phyloP scores from a whole-genome alignment of 768 basidiomycete genomes.

The Kwoniella europaea region DNA sequence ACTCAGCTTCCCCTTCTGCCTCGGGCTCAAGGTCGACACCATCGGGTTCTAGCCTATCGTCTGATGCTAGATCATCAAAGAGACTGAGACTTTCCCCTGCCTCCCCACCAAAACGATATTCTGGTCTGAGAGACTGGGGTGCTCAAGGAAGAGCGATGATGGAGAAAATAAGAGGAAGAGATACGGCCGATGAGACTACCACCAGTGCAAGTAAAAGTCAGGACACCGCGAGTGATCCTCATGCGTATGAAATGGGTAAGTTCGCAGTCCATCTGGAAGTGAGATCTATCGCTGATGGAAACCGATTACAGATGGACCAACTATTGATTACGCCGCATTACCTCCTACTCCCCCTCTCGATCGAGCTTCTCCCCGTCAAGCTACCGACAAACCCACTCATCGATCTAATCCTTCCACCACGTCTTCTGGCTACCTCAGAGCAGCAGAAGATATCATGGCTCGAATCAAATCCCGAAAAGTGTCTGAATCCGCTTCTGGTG shows the following conservation, averaged over 20 bases:
- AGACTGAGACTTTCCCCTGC: slow-evolving; percentile 41
- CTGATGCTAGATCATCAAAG: slow-evolving; percentile 39
- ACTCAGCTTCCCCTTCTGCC: slow-evolving; percentile 18
- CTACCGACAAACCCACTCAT: slow-evolving; percentile 32
- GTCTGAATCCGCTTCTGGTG: slow-evolving; percentile 44
- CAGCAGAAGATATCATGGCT: slow-evolving; percentile 80
- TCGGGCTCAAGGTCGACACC: slow-evolving; percentile 26
- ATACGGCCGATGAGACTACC: slow-evolving; percentile 44
- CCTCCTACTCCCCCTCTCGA: slow-evolving; percentile 44
- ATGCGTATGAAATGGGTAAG: slow-evolving; percentile 25
- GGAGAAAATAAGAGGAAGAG: slow-evolving; percentile 46
- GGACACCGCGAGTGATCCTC: slow-evolving; percentile 9
- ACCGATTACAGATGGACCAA: slow-evolving; percentile 21
- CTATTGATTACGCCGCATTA: slow-evolving; percentile 33
- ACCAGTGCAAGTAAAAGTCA: slow-evolving; percentile 35
- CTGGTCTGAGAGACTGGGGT: slow-evolving; percentile 48
- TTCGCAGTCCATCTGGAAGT: background rate
- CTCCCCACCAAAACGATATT: slow-evolving; percentile 27
- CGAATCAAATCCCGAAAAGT: slow-evolving; percentile 68
- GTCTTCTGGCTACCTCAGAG: slow-evolving; percentile 66
- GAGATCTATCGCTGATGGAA: too few relatives aligned
- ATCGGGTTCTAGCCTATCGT: slow-evolving; percentile 18
- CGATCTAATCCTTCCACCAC: slow-evolving; percentile 52
- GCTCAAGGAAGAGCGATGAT: slow-evolving; percentile 52
- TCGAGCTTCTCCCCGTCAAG: background rate